Conservation (phyloP, 805 yeast species). For the Priceomyces fermenticarens region DNA sequence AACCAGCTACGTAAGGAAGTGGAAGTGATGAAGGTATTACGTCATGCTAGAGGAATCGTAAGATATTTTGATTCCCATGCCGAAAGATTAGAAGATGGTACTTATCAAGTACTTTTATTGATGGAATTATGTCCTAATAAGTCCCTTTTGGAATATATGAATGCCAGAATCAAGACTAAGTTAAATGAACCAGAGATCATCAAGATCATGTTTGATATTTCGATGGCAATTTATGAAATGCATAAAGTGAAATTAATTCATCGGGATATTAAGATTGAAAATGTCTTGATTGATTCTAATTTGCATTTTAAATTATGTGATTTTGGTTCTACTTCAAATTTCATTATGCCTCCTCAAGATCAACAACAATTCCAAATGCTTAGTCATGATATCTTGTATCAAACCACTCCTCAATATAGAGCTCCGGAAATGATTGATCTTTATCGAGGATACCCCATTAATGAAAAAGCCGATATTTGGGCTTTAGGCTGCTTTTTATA, state of each 20-base stretch:
- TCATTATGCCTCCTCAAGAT: conserved; percentile 68
- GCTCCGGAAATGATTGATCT: conserved; percentile 96
- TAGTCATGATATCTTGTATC: conserved; percentile 80
- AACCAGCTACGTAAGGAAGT: conserved; percentile 69
- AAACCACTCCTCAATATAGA: conserved; percentile 94
- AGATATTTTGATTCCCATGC: conserved; percentile 77
- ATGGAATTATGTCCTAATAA: conserved; percentile 93
- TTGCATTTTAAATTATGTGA: conserved; percentile 83
- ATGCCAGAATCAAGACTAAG: conserved; percentile 75
- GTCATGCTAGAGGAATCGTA: conserved; percentile 58
- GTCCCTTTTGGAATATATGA: conserved; percentile 89
- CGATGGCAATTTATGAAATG: conserved; percentile 80
- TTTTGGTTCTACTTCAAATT: conserved; percentile 83
- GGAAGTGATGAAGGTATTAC: conserved; percentile 69
- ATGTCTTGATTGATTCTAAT: conserved; percentile 73
- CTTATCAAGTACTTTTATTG: conserved; percentile 82
- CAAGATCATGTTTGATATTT: conserved; percentile 78
- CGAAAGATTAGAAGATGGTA: conserved; percentile 47
- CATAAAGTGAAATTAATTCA: conserved; percentile 79
- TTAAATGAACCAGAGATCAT: conserved; percentile 73
- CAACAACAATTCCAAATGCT: conserved; percentile 70
- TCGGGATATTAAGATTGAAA: conserved; percentile 92
- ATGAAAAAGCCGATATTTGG: conserved; percentile 94
- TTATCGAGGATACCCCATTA: conserved; percentile 76
- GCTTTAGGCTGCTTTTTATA: conserved; percentile 91